A percentile compares a stretch with the other conserved stretches of the same genome.
These are phyloP conservation scores for Fusarium duplospermum DNA, from an alignment of 2,329 filamentous ascomycete genomes.

Conservation along the genomic window DNA sequence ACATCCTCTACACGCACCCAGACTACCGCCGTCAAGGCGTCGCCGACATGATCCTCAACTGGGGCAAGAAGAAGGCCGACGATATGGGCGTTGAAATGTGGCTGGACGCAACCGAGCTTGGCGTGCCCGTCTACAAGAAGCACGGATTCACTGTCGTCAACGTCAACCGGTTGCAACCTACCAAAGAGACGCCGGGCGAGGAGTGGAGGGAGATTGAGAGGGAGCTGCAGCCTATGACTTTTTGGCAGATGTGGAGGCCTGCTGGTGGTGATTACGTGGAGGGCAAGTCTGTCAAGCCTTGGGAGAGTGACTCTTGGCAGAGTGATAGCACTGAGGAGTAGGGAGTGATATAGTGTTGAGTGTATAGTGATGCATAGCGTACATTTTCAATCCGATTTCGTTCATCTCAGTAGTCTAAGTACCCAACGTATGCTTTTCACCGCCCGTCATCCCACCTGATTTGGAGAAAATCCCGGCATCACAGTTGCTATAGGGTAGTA, in stretches of 20 bases:
- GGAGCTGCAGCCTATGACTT: slow-evolving; percentile 26
- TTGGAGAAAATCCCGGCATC: background rate
- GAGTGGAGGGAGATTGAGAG: slow-evolving; percentile 27
- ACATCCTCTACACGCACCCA: slow-evolving; percentile 39
- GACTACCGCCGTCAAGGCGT: slow-evolving; percentile 37
- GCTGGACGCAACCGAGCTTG: slow-evolving; percentile 37
- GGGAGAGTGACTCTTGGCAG: slow-evolving; percentile 1
- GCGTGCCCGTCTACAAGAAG: slow-evolving; percentile 36
- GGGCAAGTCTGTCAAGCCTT: slow-evolving; percentile 28
- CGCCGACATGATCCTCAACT: slow-evolving; percentile 33
- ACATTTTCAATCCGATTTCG: background rate
- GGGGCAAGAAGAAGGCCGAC: slow-evolving; percentile 40
- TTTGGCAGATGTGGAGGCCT: slow-evolving; percentile 41
- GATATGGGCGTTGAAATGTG: slow-evolving; percentile 41
- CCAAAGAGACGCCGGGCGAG: slow-evolving; percentile 20
- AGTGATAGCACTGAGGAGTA: background rate
- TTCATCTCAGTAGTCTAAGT: background rate
- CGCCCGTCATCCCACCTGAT: accelerated
- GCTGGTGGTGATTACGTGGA: slow-evolving; percentile 31
- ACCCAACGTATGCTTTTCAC: too few species aligned
- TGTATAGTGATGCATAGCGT: background rate
- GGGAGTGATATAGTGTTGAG: background rate
- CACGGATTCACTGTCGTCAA: slow-evolving; percentile 36
- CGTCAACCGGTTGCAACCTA: slow-evolving; percentile 16
- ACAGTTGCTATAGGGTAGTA: background rate